These are phyloP conservation scores for Quercus rubra DNA, from an alignment of 306 rosid species.

Conservation along the genomic window DNA sequence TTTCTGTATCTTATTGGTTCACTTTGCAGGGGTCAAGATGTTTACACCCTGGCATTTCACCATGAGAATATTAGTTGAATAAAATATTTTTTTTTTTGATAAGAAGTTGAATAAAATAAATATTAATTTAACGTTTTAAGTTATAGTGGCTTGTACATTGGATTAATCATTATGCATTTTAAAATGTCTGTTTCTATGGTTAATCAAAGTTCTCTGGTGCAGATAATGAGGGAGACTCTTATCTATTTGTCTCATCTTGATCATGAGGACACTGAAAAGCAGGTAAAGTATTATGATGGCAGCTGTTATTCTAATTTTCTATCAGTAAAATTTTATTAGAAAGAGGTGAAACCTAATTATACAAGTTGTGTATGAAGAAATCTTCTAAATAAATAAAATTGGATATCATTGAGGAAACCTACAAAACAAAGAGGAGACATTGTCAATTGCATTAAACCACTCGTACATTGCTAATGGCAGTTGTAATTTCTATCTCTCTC, in stretches of 20 bases:
- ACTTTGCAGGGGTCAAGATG: neutral
- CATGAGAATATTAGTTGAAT: neutral
- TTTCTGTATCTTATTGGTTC: neutral
- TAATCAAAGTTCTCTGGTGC: slow-evolving; percentile 30
- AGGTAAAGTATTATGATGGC: slow-evolving; percentile 43
- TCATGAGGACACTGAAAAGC: slow-evolving; percentile 96
- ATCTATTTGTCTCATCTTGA: slow-evolving; percentile 96
- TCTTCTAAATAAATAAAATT: too few species aligned
- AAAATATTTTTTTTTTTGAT: too few species aligned
- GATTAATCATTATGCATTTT: neutral
- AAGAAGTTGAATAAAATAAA: neutral
- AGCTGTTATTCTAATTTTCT: slow-evolving; percentile 1
- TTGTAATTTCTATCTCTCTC: neutral
- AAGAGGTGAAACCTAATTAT: too few species aligned
- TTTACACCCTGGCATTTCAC: neutral
- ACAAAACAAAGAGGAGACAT: too few species aligned
- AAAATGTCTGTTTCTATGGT: neutral
- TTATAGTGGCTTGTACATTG: neutral
- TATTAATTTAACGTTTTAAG: neutral
- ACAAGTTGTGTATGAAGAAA: too few species aligned
- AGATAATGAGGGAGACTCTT: slow-evolving; percentile 99
- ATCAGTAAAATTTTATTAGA: too few species aligned
- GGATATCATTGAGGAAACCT: too few species aligned
- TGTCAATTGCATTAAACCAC: too few species aligned
- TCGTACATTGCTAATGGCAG: too few species aligned